A percentile compares a stretch with the other conserved stretches of the same genome.
Evolutionary conservation across 768 basidiomycete species (phyloP).

Genomic region (Trametes villosa): DNA sequence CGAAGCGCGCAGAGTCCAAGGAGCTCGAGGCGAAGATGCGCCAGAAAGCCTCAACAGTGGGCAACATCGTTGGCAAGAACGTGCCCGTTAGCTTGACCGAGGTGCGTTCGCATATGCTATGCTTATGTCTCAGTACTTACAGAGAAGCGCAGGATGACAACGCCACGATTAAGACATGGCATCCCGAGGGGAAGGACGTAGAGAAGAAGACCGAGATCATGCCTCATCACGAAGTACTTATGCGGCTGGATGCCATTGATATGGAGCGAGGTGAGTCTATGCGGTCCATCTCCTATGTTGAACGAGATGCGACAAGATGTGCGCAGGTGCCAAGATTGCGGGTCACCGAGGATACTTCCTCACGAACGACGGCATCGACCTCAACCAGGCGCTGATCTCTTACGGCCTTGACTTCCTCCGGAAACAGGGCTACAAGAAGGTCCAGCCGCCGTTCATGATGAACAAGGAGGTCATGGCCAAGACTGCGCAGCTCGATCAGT

Average conservation of each 20-base stretch:
- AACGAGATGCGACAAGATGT: no score
- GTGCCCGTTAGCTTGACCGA: slow-evolving; percentile 89
- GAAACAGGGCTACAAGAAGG: slow-evolving; percentile 83
- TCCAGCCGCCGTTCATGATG: slow-evolving; percentile 98
- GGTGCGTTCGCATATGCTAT: slow-evolving; percentile 47
- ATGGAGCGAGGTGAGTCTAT: slow-evolving; percentile 88
- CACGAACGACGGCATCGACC: slow-evolving; percentile 92
- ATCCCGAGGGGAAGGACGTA: slow-evolving; percentile 77
- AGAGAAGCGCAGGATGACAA: slow-evolving; percentile 84
- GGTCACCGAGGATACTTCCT: slow-evolving; percentile 98
- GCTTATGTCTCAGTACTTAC: not conserved
- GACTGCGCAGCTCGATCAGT: slow-evolving; percentile 97
- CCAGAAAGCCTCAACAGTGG: slow-evolving; percentile 78
- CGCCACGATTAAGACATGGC: slow-evolving; percentile 77
- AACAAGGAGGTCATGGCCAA: slow-evolving; percentile 97
- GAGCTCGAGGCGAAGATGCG: slow-evolving; percentile 82
- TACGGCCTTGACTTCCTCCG: slow-evolving; percentile 95
- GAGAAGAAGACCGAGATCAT: slow-evolving; percentile 77
- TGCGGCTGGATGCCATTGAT: slow-evolving; percentile 94
- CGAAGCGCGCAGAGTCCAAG: slow-evolving; percentile 74
- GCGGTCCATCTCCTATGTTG: no score
- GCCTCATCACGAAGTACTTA: slow-evolving; percentile 97
- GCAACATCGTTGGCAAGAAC: slow-evolving; percentile 89
- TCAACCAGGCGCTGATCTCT: slow-evolving; percentile 94
- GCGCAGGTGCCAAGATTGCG: slow-evolving; percentile 88